These are phyloP conservation scores for Puccinia novopanici DNA, from an alignment of 1,284 basidiomycete genomes.

Conservation along the genomic window DNA sequence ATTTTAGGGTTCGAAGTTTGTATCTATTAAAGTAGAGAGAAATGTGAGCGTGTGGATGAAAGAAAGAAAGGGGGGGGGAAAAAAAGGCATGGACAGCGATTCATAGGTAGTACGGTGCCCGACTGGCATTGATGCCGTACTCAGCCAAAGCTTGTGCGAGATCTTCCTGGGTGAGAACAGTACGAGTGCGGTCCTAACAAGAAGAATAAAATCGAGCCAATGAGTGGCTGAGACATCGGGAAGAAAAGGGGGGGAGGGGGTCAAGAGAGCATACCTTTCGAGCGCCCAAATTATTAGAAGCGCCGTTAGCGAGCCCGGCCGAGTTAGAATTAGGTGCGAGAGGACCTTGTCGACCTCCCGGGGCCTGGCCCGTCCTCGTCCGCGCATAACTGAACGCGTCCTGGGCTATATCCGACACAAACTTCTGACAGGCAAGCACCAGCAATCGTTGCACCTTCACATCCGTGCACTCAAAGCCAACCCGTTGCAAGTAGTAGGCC, in stretches of 20 bases:
- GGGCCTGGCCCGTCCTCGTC: constrained; percentile 69
- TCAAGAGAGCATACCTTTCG: constrained; percentile 30
- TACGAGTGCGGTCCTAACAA: constrained; percentile 75
- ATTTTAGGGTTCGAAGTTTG: no score
- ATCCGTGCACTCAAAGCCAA: constrained; percentile 95
- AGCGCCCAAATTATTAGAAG: constrained; percentile 40
- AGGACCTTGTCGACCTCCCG: constrained; percentile 57
- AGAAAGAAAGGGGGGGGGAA: not conserved
- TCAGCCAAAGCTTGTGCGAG: constrained; percentile 86
- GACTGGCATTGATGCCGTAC: constrained; percentile 91
- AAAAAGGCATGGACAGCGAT: not conserved
- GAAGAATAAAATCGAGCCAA: not conserved
- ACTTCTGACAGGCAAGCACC: constrained; percentile 95
- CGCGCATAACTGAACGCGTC: constrained; percentile 98
- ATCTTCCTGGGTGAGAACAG: constrained; percentile 98
- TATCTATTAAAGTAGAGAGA: not conserved
- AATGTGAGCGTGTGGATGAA: no score
- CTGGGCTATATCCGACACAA: constrained; percentile 92
- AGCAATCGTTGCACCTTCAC: constrained; percentile 86
- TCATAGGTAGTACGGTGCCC: constrained; percentile 76
- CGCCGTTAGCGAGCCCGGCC: constrained; percentile 50
- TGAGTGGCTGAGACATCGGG: not conserved
- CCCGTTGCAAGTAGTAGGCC: constrained; percentile 92
- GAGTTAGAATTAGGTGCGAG: constrained; percentile 41
- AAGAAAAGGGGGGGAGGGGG: not conserved